Percentiles rank a stretch among this genome's conserved stretches.
Evolutionary conservation across 2,329 filamentous ascomycete genomes (phyloP).

Genomic region (Microsporum ferrugineum): DNA sequence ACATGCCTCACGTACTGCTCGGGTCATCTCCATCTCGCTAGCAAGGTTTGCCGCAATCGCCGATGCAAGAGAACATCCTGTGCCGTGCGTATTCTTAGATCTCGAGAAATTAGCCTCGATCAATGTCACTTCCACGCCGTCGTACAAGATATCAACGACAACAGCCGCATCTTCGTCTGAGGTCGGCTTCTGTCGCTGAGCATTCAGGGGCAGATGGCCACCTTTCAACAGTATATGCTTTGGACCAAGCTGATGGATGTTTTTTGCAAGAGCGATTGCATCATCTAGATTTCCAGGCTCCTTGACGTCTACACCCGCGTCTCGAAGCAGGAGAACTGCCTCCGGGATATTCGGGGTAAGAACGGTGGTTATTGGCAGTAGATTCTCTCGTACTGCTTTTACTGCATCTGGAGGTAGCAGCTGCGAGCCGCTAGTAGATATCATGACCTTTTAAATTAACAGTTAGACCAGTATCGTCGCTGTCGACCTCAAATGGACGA

Average conservation of each 20-base stretch:
- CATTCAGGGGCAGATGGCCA: constrained; percentile 70
- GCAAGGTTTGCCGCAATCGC: constrained; percentile 55
- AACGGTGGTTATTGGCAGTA: constrained; percentile 36
- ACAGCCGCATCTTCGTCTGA: constrained; percentile 49
- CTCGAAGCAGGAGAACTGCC: constrained; percentile 34
- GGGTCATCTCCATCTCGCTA: constrained; percentile 36
- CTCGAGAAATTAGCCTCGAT: constrained; percentile 61
- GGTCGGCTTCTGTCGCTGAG: constrained; percentile 48
- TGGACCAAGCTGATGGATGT: constrained; percentile 57
- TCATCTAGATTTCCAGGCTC: constrained; percentile 51
- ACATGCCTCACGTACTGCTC: constrained; percentile 45
- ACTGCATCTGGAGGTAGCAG: constrained; percentile 36
- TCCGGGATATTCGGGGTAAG: constrained; percentile 42
- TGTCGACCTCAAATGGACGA: neutral
- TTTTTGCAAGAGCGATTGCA: constrained; percentile 56
- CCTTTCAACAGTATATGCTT: constrained; percentile 80
- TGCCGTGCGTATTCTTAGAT: constrained; percentile 81
- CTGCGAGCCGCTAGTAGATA: constrained; percentile 43
- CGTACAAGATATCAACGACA: constrained; percentile 68
- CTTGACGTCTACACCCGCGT: constrained; percentile 25
- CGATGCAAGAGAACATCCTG: constrained; percentile 83
- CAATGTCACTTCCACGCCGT: constrained; percentile 45
- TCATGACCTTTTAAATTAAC: constrained; percentile 60
- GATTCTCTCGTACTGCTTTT: constrained; percentile 27
- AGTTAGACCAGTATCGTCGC: constrained; percentile 4